A percentile compares a stretch with the other conserved stretches of the same genome.
Conservation (phyloP, 352 stramenopile genomes). For the Aphanomyces astaci region DNA sequence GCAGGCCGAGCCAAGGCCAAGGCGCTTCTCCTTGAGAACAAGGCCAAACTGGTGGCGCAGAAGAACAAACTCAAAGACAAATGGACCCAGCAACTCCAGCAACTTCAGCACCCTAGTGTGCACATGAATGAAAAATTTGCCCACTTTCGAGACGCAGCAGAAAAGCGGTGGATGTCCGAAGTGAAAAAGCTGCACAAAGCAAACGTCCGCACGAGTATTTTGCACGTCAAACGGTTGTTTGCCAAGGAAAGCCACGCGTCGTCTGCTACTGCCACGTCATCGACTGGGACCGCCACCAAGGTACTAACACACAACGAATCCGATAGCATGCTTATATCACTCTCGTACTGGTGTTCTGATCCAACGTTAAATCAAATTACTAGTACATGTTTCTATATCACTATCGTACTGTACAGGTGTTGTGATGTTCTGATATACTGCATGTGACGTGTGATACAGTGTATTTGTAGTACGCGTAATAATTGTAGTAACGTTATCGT, state of each 20-base stretch:
- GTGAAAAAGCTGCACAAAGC: background rate
- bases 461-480: too few species aligned
- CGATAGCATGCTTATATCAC: too few species aligned
- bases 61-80: conserved; percentile 22
- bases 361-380: too few species aligned
- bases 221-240: conserved; percentile 19
- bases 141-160: background rate
- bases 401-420: too few species aligned
- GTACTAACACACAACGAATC: background rate
- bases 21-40: conserved; percentile 14
- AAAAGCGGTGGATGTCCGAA: background rate
- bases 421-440: too few species aligned
- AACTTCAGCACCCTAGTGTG: conserved; percentile 11
- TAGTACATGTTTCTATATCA: too few species aligned
- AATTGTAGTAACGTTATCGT: too few species aligned
- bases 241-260: background rate
- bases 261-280: background rate
- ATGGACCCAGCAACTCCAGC: conserved; percentile 17
- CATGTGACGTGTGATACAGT: too few species aligned
- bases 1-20: background rate
- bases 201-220: conserved; percentile 1
- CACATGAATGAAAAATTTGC: conserved; percentile 20
- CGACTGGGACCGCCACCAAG: background rate
- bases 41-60: conserved; percentile 17
- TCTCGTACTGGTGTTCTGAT: too few species aligned